A percentile compares a stretch with the other conserved stretches of the same genome.
Evolutionary conservation across 83 land plant genomes (phyloP).

Genomic region (Picea abies): DNA sequence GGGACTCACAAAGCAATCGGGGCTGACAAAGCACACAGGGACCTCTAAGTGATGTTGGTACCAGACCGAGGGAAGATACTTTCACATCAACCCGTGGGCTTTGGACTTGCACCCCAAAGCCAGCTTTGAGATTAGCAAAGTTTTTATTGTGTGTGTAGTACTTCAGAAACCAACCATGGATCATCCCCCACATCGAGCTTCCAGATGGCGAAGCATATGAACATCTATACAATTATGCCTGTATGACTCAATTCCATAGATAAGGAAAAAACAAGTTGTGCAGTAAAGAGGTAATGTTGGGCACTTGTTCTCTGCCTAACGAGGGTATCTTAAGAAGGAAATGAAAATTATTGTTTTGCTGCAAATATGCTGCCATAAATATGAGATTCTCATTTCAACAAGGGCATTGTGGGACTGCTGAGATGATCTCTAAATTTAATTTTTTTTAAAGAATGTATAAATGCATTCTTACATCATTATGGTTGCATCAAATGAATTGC

Average conservation of each 20-base stretch:
- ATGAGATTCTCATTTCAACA: neutral
- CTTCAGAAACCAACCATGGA: too few species aligned
- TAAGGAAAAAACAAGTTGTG: neutral
- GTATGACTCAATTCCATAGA: too few species aligned
- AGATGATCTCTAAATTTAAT: neutral
- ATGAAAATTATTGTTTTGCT: neutral
- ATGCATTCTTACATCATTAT: neutral
- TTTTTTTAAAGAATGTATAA: neutral
- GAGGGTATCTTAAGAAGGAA: neutral
- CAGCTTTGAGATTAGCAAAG: too few species aligned
- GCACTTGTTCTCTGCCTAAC: neutral
- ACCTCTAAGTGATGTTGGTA: too few species aligned
- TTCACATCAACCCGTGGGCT: too few species aligned
- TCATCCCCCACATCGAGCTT: too few species aligned
- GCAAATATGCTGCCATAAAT: neutral
- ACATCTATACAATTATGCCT: neutral
- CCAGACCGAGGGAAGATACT: too few species aligned
- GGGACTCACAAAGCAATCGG: too few species aligned
- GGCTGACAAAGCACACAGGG: too few species aligned
- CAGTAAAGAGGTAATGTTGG: neutral
- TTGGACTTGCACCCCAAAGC: too few species aligned
- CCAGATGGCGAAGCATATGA: neutral
- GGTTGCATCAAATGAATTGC: neutral
- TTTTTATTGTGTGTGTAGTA: too few species aligned
- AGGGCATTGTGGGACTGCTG: neutral